Base-by-base conservation (phyloP, 2,329 filamentous ascomycete species). In the Botrytis elliptica region DNA sequence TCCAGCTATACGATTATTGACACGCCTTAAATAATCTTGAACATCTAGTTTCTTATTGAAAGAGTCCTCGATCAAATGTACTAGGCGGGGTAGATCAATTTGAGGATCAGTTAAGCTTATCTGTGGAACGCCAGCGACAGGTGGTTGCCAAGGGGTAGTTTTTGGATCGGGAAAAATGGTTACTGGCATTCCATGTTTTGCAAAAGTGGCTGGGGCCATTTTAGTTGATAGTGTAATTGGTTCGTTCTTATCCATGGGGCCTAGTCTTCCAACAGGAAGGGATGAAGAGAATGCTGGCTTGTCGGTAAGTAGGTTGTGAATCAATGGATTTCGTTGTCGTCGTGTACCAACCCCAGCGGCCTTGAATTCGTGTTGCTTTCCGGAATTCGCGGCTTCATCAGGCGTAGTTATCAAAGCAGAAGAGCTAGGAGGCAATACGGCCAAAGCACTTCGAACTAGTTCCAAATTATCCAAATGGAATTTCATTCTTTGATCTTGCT, bases 251-350 rank as follows among this genome's bases (percentile, higher is more conserved):
- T 70, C 71, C 12, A 73, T 52, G 12, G 74, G 74, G 4, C 78
- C 77, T 46, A 94, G 87, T 67, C 93, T 88, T 59, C 90, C 88
- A 10, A 90, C 86, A 0, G 96, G 96, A 0, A 99, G 85, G 0
- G 96, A 99, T 1, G 96, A 96, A 1, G 96, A 98, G 77, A 94
- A 92, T 22, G 95, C 88, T 0, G 96, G 95, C 79, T 97, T 97
- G 83, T 99, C 96, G 2, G 96, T 99, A 16, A 99, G 87, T 1
- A 99, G 89, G 79, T 98, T 98, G 83, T 99, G 94, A 64, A 99
- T 96, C 1, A 99, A 85, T 0, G 95, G 94, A 79, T 99, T 99
- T 71, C 78, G 74, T 73, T 89, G 88, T 82, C 87, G 84, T 81
- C 87, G 85, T 71, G 88, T 89, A 73, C 85, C 85, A 74, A 89